Evolutionary conservation across 2,329 filamentous ascomycete genomes (phyloP), one percentile per base, ranked within the genome.

Genomic region (Westerdykella sp.): DNA sequence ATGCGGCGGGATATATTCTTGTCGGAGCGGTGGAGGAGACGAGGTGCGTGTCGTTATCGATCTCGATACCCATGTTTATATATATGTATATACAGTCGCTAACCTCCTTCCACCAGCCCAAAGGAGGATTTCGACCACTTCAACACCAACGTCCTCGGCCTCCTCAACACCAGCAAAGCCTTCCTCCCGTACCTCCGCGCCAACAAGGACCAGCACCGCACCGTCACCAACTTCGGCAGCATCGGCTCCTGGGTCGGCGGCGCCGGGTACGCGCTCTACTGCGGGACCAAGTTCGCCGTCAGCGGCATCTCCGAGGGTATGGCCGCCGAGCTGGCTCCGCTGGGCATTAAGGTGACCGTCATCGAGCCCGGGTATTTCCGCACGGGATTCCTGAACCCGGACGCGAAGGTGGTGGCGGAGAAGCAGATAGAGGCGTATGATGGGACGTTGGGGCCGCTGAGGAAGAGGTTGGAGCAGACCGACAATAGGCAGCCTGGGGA

Each of bases 401-500:
- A 49, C 3, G 46, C 54, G 11, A 55, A 49, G 36, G 36, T 60
- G 5, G 35, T 46, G 12, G 50, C 48, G 11, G 38, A 46, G 36
- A 50, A 48, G 42, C 38, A 16, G 18, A 53, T 64, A 4, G 42
- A 56, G 25, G 63, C 47, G 15, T 68, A 69, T 39, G 55, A 64
- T 37, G 57, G 65, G 12, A 59, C 66, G 2, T 64, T 66, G 5
- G 69, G 57, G 6, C 39, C 55, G 23, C 30, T 60, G 14, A 56
- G 70, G 40, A 56, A 48, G 14, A 34, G 43, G 2, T 46, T 78
- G 25, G 56, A 59, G 3, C 34, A 36, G 2, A 59, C 61, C 10
- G 62, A 80, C 46, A 67, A 73, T 13, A 70, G 73, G 0, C 78
- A 82, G 62, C 70, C 66, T 0, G 79, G 79, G 0, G 77, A 83